Conservation (phyloP, 1,284 basidiomycete species). For the Athelia psychrophila region DNA sequence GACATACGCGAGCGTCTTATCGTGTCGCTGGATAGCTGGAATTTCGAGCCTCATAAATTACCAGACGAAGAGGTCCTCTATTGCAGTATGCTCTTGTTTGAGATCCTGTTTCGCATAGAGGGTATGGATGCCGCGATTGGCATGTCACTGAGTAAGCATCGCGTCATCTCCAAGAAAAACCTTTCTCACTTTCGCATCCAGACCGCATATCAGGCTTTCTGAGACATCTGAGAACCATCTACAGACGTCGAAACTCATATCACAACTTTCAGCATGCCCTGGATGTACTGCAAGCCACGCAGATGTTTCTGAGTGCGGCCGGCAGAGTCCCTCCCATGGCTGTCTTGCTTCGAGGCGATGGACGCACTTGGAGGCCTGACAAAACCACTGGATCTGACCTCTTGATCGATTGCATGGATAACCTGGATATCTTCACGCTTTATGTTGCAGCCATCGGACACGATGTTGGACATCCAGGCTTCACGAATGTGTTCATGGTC, state of each 20-base stretch:
- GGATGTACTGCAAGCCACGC: constrained; percentile 91
- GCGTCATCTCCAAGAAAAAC: constrained; percentile 15
- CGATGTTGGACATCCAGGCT: constrained; percentile 92
- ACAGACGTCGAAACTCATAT: constrained; percentile 88
- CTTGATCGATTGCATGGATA: constrained; percentile 50
- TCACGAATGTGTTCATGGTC: constrained; percentile 91
- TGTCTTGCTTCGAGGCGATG: constrained; percentile 43
- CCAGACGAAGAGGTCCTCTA: constrained; percentile 78
- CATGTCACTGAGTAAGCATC: constrained; percentile 61
- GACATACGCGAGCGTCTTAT: constrained; percentile 55
- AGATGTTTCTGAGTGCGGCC: constrained; percentile 77
- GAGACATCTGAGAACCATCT: constrained; percentile 80
- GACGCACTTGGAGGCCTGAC: constrained; percentile 46
- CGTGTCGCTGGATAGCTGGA: constrained; percentile 70
- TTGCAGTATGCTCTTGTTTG: constrained; percentile 79
- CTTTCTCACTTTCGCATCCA: constrained; percentile 26
- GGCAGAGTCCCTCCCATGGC: constrained; percentile 77
- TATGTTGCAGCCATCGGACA: constrained; percentile 92
- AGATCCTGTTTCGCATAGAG: constrained; percentile 68
- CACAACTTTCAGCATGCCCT: constrained; percentile 96
- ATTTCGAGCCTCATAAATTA: constrained; percentile 84
- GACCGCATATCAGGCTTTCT: constrained; percentile 75
- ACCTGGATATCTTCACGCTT: constrained; percentile 79
- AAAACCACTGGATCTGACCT: constrained; percentile 37
- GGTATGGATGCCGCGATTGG: constrained; percentile 68